Base-by-base conservation (phyloP, 139 green algal species). In the Astrephomene gubernaculifera region DNA sequence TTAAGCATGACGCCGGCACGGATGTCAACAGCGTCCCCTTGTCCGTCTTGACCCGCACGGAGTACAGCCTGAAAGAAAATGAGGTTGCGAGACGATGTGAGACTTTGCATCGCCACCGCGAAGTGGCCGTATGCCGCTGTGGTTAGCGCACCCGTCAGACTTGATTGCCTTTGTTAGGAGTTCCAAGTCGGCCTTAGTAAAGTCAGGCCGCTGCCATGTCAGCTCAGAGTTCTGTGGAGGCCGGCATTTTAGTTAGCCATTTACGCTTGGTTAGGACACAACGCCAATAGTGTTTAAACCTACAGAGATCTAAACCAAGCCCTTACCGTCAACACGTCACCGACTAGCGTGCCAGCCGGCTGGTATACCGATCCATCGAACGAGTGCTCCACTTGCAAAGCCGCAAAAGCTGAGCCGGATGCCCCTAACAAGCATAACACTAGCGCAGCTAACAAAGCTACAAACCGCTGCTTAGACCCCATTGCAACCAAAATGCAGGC, bases 11-110 rank as follows among this genome's bases (percentile, higher is more conserved):
- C 0, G 72, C 72, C n/a, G 72, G 72, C 33, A 80, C 49, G 49
- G 72, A 80, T 21, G 72, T 63, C 45, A 80, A 33, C 49, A 80
- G 45, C 31, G 49, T 27, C 17, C 31, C 49, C 72, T 80, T 68
- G 31, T 35, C 49, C 33, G 45, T 68, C 49, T 67, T 67, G 9
- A 80, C 45, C 0, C 72, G 72, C 5, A 80, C 45, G n/a, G 33
- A 49, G 31, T 80, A 80, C 31, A 80, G 24, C 45, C 72, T 80
- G 35, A 7, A 27, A 70, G 5, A 29, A n/a, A n/a, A n/a, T n/a
- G n/a, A n/a, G n/a, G n/a, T n/a, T n/a, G n/a, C n/a, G n/a, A n/a
- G n/a, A n/a, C n/a, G n/a, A n/a, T n/a, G n/a, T n/a, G n/a, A n/a
- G n/a, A n/a, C n/a, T n/a, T n/a, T n/a, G n/a, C n/a, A n/a, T n/a